Base-by-base conservation (phyloP, 2,329 filamentous ascomycete genomes). In the Botrytis galanthina region DNA sequence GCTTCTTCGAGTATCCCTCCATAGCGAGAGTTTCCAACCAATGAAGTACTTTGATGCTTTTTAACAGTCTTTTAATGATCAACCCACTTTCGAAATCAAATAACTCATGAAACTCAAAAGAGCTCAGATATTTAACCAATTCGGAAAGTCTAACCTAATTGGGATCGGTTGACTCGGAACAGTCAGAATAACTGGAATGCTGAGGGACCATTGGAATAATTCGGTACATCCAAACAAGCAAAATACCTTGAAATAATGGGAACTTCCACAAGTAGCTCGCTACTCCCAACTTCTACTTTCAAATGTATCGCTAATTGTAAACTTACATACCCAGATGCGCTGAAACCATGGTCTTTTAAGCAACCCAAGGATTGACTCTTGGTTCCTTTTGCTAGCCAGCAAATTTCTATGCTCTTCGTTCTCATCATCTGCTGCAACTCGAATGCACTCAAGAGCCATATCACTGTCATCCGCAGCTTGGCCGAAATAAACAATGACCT, bases 401-500 rank as follows among this genome's bases (percentile, higher is more conserved):
- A 16, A 10, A 20, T 70, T 59, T 18, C 1, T 16, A 18, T 18
- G 26, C 70, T 32, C 7, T 10, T 66, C 39, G 39, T 29, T 48
- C 62, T 54, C 32, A 12, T 70, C 22, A n/a, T 37, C 48, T 69
- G 70, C 73, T 16, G 35, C 54, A 73, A 29, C 9, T 46, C 64
- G 46, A 70, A 74, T 74, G 4, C 46, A 8, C 51, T 75, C 73
- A 42, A 75, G 68, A 54, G 44, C 63, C 29, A 35, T 20, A 48
- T 66, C 44, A 16, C 63, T 37, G 26, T 74, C 57, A n/a, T 35
- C 51, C n/a, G 32, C 59, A 67, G 57, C 46, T 59, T 73, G 35
- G 67, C 76, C 74, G n/a, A 76, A 64, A 73, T 73, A 76, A 73
- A 74, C 72, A 57, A 75, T 54, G 5, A 75, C 73, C 35, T 57